Base-by-base conservation (phyloP, 805 yeast genomes). In the Yamadazyma akitaensis region DNA sequence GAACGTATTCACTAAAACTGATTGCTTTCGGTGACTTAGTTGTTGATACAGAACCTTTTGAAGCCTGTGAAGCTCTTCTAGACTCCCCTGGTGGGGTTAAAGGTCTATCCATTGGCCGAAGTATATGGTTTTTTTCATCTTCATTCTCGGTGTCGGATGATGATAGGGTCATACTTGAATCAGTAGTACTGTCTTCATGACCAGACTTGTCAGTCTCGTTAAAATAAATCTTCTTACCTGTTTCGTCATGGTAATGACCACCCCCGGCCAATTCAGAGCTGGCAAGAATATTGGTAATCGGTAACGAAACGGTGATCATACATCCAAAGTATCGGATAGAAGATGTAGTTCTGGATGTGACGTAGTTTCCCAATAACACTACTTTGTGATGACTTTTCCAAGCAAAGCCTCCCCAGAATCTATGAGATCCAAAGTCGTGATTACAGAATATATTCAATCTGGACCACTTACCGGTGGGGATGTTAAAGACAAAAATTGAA, bases 381-480 rank as follows among this genome's bases (percentile, higher is more conserved):
- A 84, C 81, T 59, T 81, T 82, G 57, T 86, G 92, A 61, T 86
- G 95, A 0, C 91, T 83, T 28, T 76, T 76, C 95, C 95, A 86
- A 1, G 81, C 81, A 62, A 77, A 82, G 0, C 85, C 80, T 51
- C 80, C 82, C 79, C 87, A 80, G 42, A 84, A 73, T 43, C 84
- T 66, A 56, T 84, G 87, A 2, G 77, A 70, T 26, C 76, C 76
- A 28, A 72, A 65, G 40, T 74, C 77, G 51, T 78, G 82, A 40
- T 75, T 72, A 54, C 83, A 59, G 36, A 74, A 73, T 13, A 77
- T 65, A 50, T 79, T 82, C 19, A 86, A 62, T 46, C 82, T 68
- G 0, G 85, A 77, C 91, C 92, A 85, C 51, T 77, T 77, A 1
- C 75, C 73, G 0, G 85, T 72, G 0, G 80, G 78, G 25, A 68